Evolutionary conservation across 2,329 filamentous ascomycete species (phyloP), one percentile per base, ranked within the genome.

Genomic region (Calonectria ilicicola): DNA sequence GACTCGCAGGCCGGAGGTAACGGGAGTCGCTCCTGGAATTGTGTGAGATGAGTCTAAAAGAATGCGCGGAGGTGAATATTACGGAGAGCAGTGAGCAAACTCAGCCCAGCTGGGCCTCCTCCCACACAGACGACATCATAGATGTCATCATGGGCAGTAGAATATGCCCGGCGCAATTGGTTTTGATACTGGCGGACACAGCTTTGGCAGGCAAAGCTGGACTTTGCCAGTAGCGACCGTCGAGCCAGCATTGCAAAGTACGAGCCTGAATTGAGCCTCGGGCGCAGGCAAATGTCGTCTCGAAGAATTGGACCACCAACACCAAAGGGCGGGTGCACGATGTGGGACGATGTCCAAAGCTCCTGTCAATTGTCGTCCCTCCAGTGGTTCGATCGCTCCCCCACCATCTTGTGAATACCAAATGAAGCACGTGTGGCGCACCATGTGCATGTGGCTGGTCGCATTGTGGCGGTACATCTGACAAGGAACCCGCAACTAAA

Each of bases 51-150:
- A 64, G n/a, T 15, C 27, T 0, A 3, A 3, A 14, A 9, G 29
- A 64, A 15, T 12, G 2, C 10, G 21, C 23, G 4, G 14, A 7
- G 6, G 44, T 73, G 9, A 68, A 35, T 56, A 75, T 64, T 88
- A 96, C 94, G 92, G 51, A 97, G 88, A 77, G 94, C 93, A 72
- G 94, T 91, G 69, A 96, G 86, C 38, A 97, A 89, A 80, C 95
- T 97, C 70, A 99, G 88, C 68, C 96, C 96, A 53, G 95, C 95
- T 27, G 96, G 95, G 6, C 96, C 95, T 74, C 95, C 96, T 73
- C 95, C 95, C 67, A 98, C 93, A 80, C 95, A 97, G 74, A 98
- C 95, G 38, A 98, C 93, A 89, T 98, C 95, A 86, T 97, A 98
- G 79, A 98, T 92, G 76, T 97, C 94, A 14, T 92, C 91, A 14